Conservation (phyloP, 2,329 filamentous ascomycete genomes). For the Hortaea sp. region DNA sequence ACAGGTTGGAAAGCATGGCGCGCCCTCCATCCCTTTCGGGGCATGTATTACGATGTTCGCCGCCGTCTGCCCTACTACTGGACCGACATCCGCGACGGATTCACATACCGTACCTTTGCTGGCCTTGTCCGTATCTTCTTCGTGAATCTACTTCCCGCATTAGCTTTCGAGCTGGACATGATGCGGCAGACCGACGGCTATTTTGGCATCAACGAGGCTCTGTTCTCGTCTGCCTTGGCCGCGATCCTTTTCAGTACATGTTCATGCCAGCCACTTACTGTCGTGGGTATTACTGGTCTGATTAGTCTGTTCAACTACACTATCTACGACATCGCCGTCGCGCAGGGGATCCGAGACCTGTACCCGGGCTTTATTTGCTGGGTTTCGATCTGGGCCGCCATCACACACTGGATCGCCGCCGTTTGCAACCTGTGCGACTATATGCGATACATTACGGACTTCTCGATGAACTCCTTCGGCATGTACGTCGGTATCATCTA, state of each 20-base stretch:
- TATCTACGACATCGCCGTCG: constrained; percentile 46
- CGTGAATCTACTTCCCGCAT: constrained; percentile 48
- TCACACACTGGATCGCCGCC: constrained; percentile 47
- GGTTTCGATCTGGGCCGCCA: constrained; percentile 48
- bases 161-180: constrained; percentile 52
- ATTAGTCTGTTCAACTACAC: constrained; percentile 49
- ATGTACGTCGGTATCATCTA: constrained; percentile 49
- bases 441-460: constrained; percentile 50
- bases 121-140: constrained; percentile 51
- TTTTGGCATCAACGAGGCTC: constrained; percentile 46
- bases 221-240: constrained; percentile 46
- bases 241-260: constrained; percentile 46
- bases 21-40: constrained; percentile 35
- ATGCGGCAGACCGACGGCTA: constrained; percentile 44
- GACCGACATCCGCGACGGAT: constrained; percentile 46
- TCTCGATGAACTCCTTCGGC: constrained; percentile 44
- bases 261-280: constrained; percentile 44
- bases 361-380: constrained; percentile 48
- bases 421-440: constrained; percentile 46
- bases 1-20: constrained; percentile 27
- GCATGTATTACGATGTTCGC: constrained; percentile 46
- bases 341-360: constrained; percentile 37
- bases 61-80: constrained; percentile 46
- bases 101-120: constrained; percentile 45
- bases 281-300: constrained; percentile 48